Percentiles rank a stretch among this genome's conserved stretches.
Conservation (phyloP, 164 flowering plant species). For the Dillenia turbinata region DNA sequence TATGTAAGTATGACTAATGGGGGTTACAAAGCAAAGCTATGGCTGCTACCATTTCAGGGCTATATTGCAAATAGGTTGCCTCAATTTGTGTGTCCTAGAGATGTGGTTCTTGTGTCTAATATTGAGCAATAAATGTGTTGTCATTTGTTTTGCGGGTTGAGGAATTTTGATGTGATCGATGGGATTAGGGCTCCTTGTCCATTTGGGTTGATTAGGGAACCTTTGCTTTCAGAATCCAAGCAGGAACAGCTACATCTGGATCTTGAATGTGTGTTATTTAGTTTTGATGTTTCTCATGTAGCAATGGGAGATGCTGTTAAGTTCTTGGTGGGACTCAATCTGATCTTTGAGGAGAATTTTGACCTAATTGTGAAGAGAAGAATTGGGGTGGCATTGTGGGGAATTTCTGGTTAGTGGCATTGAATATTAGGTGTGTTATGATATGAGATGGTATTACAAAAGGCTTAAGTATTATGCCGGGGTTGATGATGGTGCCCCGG, state of each 20-base stretch:
- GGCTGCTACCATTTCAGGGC: conserved; percentile 38
- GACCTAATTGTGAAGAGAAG: conserved; percentile 20
- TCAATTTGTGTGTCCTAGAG: conserved; percentile 25
- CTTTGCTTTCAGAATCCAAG: conserved; percentile 31
- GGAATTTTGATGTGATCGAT: conserved; percentile 24
- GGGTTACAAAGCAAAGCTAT: conserved; percentile 29
- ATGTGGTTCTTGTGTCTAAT: conserved; percentile 36
- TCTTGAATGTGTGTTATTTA: conserved; percentile 30
- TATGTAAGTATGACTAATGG: conserved; percentile 33
- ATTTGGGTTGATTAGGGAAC: conserved; percentile 28
- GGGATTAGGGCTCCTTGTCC: conserved; percentile 40
- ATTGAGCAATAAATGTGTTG: conserved; percentile 43
- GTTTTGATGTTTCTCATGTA: conserved; percentile 25
- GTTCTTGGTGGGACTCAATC: conserved; percentile 39
- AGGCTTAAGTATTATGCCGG: conserved; percentile 26
- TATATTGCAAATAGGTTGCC: conserved; percentile 7
- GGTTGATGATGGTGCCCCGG: conserved; percentile 23
- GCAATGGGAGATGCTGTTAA: conserved; percentile 36
- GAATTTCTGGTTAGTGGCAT: conserved; percentile 39
- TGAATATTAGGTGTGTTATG: conserved; percentile 30
- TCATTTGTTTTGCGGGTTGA: conserved; percentile 49
- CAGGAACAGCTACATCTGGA: conserved; percentile 42
- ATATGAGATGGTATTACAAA: conserved; percentile 35
- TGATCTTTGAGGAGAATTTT: conserved; percentile 25
- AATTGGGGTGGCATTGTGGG: conserved; percentile 32